Evolutionary conservation across 257 asterid species (phyloP).

Genomic region (Linderniella brevidens): DNA sequence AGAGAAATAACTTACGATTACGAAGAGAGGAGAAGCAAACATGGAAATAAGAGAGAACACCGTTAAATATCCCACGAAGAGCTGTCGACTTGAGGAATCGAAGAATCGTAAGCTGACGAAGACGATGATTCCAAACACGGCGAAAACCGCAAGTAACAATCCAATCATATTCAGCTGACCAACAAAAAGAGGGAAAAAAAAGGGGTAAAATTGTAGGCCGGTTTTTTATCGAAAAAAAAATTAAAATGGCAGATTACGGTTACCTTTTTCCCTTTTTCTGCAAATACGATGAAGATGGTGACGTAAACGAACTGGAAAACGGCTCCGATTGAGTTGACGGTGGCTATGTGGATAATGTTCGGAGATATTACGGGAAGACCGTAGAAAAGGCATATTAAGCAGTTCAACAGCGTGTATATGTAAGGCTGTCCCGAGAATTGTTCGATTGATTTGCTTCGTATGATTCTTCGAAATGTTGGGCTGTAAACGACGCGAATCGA

Average conservation of each 20-base stretch:
- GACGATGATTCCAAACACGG: constrained; percentile 28
- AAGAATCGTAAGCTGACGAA: constrained; percentile 36
- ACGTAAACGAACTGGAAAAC: constrained; percentile 23
- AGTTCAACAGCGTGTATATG: constrained; percentile 28
- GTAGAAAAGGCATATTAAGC: constrained; percentile 37
- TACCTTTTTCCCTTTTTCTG: constrained; percentile 20
- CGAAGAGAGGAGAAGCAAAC: constrained; percentile 80
- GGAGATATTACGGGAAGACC: constrained; percentile 32
- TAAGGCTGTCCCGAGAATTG: constrained; percentile 39
- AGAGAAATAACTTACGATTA: constrained; percentile 39
- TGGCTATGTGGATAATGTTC: constrained; percentile 22
- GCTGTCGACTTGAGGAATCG: constrained; percentile 48
- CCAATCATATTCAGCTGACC: constrained; percentile 37
- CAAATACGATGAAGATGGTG: constrained; percentile 17
- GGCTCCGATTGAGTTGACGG: constrained; percentile 29
- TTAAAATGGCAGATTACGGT: no score
- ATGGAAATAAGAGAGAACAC: constrained; percentile 63
- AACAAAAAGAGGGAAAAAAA: no score
- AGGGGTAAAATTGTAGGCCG: no score
- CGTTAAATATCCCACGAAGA: constrained; percentile 52
- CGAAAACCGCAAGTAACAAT: constrained; percentile 32
- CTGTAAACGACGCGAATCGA: no score
- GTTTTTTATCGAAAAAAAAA: no score
- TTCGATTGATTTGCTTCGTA: constrained; percentile 17
- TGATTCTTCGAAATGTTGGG: no score